Conservation (phyloP, 169 alveolate genomes). For the Cyclospora cayetanensis region DNA sequence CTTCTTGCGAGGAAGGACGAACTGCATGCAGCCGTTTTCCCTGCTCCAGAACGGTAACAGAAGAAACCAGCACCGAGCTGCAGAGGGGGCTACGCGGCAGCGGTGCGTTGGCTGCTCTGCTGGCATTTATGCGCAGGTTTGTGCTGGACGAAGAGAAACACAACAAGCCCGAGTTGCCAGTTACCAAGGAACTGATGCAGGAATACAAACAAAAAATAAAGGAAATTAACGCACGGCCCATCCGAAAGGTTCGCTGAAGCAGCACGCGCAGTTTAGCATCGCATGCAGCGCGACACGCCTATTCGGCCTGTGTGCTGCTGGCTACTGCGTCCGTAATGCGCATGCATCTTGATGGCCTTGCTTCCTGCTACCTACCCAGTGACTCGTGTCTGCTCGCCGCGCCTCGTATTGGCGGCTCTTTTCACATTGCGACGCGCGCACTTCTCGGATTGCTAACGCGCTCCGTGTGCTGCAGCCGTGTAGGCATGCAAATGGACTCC, state of each 20-base stretch:
- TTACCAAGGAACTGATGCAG: slow-evolving; percentile 94
- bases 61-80: background rate
- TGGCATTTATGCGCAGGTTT: slow-evolving; percentile 93
- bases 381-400: background rate
- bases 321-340: background rate
- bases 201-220: slow-evolving; percentile 93
- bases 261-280: background rate
- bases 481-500: background rate
- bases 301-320: background rate
- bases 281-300: background rate
- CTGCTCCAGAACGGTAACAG: too few relatives aligned
- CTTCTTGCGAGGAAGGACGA: background rate
- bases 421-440: background rate
- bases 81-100: background rate
- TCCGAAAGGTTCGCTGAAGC: slow-evolving; percentile 89
- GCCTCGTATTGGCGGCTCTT: background rate
- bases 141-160: slow-evolving; percentile 95
- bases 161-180: slow-evolving; percentile 93
- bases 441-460: background rate
- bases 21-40: too few relatives aligned
- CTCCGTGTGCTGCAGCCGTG: background rate
- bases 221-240: slow-evolving; percentile 95
- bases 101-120: background rate
- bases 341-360: background rate
- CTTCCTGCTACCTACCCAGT: background rate